Evolutionary conservation across 2,329 filamentous ascomycete genomes (phyloP), one percentile per base, ranked within the genome.

Genomic region (Trichoderma asperellum): DNA sequence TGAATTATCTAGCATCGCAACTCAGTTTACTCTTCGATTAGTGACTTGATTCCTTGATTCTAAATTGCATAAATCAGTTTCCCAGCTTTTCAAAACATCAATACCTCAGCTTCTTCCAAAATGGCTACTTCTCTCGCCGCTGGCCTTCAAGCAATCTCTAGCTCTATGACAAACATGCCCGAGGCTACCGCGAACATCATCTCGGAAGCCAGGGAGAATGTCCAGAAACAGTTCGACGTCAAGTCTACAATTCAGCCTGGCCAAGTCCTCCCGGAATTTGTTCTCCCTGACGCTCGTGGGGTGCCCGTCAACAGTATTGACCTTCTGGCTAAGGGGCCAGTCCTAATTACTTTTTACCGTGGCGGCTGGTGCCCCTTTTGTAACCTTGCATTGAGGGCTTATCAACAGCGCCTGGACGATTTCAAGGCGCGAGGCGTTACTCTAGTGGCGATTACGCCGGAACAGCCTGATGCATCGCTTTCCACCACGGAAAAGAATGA

Each of bases 361-460:
- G 82, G 82, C 18, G 75, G 76, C 63, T 84, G 82, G 82, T 84
- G 82, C 69, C 82, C 82, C 1, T 83, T 76, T 76, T 84, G 82
- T 77, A 83, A 83, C 73, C 62, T 83, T 18, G 76, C 77, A 1
- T 73, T 83, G 24, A 73, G 66, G 5, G 74, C 75, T 24, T 73
- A 83, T 0, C 81, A 83, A 69, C 73, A 76, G 53, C 73, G 76
- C 69, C 74, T 82, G 12, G 70, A 73, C 1, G 77, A 79, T 0
- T 79, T 83, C 71, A 63, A 74, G 53, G 75, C 78, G 14, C 77
- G 75, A 29, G 79, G 80, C 14, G 80, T 82, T 29, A 80, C 78
- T 2, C 75, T 83, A 0, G 79, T 83, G 0, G 81, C 81, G 37
- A 76, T 84, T 69, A 78, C 81, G 0, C 81, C 81, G 0, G 79